Evolutionary conservation across 805 yeast genomes (phyloP), one percentile per base, ranked within the genome.

Genomic region (Blastobotrys americana): DNA sequence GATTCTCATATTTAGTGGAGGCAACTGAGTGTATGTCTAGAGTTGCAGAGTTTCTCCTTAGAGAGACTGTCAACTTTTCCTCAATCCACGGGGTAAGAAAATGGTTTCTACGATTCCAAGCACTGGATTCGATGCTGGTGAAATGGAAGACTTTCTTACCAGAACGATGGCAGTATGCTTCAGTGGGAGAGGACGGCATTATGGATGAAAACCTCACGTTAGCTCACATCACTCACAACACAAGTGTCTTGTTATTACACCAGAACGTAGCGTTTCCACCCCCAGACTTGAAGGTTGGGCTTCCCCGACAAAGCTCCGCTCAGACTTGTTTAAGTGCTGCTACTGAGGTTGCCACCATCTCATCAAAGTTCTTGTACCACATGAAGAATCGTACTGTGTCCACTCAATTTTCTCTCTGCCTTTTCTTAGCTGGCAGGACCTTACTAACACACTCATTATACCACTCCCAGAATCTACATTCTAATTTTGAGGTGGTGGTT

Each of bases 91-190:
- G 27, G 4, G 27, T 42, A 9, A 44, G 41, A 31, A 23, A 21
- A 3, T 47, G 50, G 50, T 42, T 48, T 18, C n/a, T 17, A 19
- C 17, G 37, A 5, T 41, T 44, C 34, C 13, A 28, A 15, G 40
- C 27, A n/a, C 42, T 44, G 38, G 48, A 44, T 33, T n/a, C 23
- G 35, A 36, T 22, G 38, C 28, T 44, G 22, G 40, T 35, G 28
- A 33, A 22, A n/a, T 44, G 48, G 48, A 44, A 44, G 41, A 34
- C 17, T 16, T 21, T 21, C 15, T 36, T 44, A 34, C 48, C 48
- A 13, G 22, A 39, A 3, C 41, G 34, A 18, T 44, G 48, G 48
- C 35, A 41, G 37, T 22, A 21, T 15, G 39, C 22, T 4, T 23
- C 16, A 22, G 37, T 40, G 13, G 18, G 25, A 13, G 44, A 34